Evolutionary conservation across 768 basidiomycete species (phyloP), one percentile per base, ranked within the genome.

Genomic region (Suillus brevipes): DNA sequence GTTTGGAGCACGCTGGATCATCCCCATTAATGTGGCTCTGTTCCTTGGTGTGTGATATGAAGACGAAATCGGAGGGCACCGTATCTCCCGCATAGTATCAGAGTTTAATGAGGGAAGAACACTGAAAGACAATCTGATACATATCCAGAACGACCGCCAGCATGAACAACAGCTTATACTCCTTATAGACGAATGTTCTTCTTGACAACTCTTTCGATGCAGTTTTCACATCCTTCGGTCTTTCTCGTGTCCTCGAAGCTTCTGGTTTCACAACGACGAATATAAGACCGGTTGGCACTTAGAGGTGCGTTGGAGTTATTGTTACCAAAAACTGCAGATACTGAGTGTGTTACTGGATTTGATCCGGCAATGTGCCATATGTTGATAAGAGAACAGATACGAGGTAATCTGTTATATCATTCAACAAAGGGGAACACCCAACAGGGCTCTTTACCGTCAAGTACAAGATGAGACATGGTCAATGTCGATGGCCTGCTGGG

Each of bases 191-290:
- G 14, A 82, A 81, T 50, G 70, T 81, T 38, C 69, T 82, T 0
- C 69, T 82, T 9, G 69, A 67, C 58, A 76, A 81, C 57, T 57
- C 61, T 9, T 69, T 69, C 25, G 68, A 76, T 52, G 79, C 77
- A 12, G 65, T 73, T 47, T 64, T 81, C 45, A 66, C 79, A 7
- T 80, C 81, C 62, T 82, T 81, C 60, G 81, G 81, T 36, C 71
- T 82, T 38, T 77, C 80, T 1, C 71, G 74, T 37, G 72, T 80
- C 16, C 62, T 80, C n/a, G 77, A 77, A 55, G 67, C 68, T 49
- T 70, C 73, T 28, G 77, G 80, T 6, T 80, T 77, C 58, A 79
- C 79, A 12, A 78, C 80, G 0, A 75, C 72, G 20, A 67, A 71
- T 23, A 65, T 74, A 4, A 28, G 20, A 28, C 65, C 66, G 3